Base-by-base conservation (phyloP, 2,329 filamentous ascomycete genomes). In the Trichoderma atroviride region DNA sequence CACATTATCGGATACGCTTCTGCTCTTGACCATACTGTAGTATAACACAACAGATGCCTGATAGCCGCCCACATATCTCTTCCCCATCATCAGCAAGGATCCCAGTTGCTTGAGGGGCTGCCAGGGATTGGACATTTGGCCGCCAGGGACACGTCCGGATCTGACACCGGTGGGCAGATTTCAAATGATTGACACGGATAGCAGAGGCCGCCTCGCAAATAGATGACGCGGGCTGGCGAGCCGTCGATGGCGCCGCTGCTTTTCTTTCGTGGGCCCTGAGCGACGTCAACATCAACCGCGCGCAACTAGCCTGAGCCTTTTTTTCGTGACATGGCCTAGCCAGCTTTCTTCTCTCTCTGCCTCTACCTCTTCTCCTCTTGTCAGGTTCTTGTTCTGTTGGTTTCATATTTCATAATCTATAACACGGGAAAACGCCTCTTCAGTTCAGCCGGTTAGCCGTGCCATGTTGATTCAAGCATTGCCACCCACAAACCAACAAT, bases 261-360 rank as follows among this genome's bases (percentile, higher is more conserved):
- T 57, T 33, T 58, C 37, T 29, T 47, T 66, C 53, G 63, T 47
- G 53, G 63, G 63, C 63, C 53, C 37, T 58, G 63, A 66, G 53
- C 63, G 37, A 53, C 22, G 29, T 50, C 37, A 66, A 55, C 63
- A 66, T 58, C 53, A 50, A 19, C 52, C 35, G 63, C 35, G 63
- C 53, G 27, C 29, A 53, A 64, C 56, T 66, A 66, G 63, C 33
- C n/a, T 66, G 53, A 57, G 63, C 27, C 63, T 50, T 66, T 66
- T 56, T 57, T 27, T 24, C 16, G 24, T 66, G 53, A 19, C 37
- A 24, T 14, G 52, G 35, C 33, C 24, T 55, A 24, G 37, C 16
- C 16, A 9, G 19, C 6, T 35, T 2, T 35, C n/a, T 14, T n/a
- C 31, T 31, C 59, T 50, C 59, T 47, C 19, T 47, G 6, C 11